A percentile compares a stretch with the other conserved stretches of the same genome.
Evolutionary conservation across 345 rosid species (phyloP).

Genomic region (Leavenworthia alabamica): DNA sequence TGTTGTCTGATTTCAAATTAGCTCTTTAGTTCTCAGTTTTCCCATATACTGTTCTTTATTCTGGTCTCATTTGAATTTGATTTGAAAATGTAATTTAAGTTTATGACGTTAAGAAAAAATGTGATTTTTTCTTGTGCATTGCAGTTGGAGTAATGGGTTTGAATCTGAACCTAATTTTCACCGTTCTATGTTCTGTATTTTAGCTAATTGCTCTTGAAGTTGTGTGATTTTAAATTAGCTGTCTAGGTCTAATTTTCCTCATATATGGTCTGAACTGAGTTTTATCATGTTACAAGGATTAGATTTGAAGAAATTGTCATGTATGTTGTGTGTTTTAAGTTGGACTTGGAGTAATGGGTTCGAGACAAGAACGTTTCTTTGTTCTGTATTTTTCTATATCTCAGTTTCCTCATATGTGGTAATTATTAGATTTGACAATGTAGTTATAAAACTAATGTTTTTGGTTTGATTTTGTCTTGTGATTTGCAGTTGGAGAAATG

Average conservation of each 20-base stretch:
- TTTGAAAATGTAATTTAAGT: not conserved
- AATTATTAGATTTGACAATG: not conserved
- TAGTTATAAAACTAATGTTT: not conserved
- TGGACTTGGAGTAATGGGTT: slow-evolving; percentile 1
- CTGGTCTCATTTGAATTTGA: not conserved
- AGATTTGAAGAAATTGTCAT: too few relatives aligned
- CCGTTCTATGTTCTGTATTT: slow-evolving; percentile 4
- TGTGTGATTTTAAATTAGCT: not conserved
- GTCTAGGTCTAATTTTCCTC: not conserved
- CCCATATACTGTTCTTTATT: not conserved
- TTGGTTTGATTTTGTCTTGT: not conserved
- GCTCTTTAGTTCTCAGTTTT: not conserved
- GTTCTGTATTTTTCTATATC: too few relatives aligned
- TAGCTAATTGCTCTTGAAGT: not conserved
- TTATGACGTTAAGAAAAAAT: not conserved
- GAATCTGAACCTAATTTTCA: not conserved
- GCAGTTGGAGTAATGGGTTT: not conserved
- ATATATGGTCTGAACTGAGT: not conserved
- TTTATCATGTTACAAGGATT: not conserved
- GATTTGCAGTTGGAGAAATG: slow-evolving; percentile 34
- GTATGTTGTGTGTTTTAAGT: too few relatives aligned
- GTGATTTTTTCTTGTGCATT: not conserved
- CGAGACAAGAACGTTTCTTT: not conserved
- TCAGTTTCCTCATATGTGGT: too few relatives aligned
- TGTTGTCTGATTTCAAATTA: not conserved